These are phyloP conservation scores for Capsicum chinense DNA, from an alignment of 257 asterid species.

Conservation along the genomic window DNA sequence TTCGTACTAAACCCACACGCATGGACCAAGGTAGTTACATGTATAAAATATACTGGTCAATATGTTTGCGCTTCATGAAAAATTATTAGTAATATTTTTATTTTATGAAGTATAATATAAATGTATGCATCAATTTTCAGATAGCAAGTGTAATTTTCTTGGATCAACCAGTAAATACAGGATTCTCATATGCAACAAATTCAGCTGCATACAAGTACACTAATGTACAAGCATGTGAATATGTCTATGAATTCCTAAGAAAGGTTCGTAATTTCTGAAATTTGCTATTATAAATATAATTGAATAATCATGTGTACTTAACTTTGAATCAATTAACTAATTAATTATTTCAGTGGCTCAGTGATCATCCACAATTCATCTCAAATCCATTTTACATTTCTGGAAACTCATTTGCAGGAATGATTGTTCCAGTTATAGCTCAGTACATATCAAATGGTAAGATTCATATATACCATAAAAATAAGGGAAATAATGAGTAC, in stretches of 20 bases:
- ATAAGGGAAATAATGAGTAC: too few relatives aligned
- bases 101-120: too few relatives aligned
- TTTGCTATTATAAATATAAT: background rate
- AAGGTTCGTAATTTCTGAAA: background rate
- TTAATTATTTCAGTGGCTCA: constrained; percentile 47
- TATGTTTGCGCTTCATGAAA: too few relatives aligned
- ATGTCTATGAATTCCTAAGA: background rate
- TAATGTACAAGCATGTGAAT: background rate
- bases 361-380: constrained; percentile 39
- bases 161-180: background rate
- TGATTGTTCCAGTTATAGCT: constrained; percentile 35
- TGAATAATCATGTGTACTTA: background rate
- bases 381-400: constrained; percentile 39
- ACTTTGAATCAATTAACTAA: background rate
- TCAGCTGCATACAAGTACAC: background rate
- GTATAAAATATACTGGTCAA: too few relatives aligned
- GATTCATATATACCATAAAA: background rate
- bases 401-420: constrained; percentile 54
- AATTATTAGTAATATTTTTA: too few relatives aligned
- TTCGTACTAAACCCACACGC: constrained; percentile 7
- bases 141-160: background rate
- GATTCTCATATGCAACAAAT: constrained; percentile 20
- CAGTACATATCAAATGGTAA: constrained; percentile 40
- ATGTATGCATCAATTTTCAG: background rate
- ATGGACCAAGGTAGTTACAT: background rate